phyloP scores from a whole-genome alignment of 768 basidiomycete species.

The Termitomyces bulborhizus region DNA sequence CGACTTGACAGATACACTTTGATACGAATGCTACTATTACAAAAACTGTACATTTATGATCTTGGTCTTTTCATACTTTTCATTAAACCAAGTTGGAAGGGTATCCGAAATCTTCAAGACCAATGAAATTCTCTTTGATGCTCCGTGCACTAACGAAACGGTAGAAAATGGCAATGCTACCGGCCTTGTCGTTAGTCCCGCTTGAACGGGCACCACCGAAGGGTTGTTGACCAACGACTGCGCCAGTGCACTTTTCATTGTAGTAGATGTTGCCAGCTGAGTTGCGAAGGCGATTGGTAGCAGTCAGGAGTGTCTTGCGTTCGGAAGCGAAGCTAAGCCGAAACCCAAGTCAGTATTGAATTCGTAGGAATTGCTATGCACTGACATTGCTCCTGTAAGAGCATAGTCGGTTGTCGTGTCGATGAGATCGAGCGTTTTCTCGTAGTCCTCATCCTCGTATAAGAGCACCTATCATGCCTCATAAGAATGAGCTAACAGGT shows the following conservation, averaged over 20 bases:
- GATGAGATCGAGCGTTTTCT: constrained; percentile 81
- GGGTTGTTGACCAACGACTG: constrained; percentile 97
- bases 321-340: constrained; percentile 69
- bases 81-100: constrained; percentile 68
- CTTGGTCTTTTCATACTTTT: not conserved
- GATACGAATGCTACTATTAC: not conserved
- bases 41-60: not conserved
- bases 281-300: constrained; percentile 81
- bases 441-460: constrained; percentile 82
- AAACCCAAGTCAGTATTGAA: not conserved
- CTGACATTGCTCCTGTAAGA: constrained; percentile 91
- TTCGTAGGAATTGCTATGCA: constrained; percentile 9
- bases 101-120: constrained; percentile 73
- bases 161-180: constrained; percentile 61
- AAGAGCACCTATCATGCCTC: constrained; percentile 59
- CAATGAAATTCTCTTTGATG: constrained; percentile 97
- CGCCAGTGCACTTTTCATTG: constrained; percentile 97
- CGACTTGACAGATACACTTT: not conserved
- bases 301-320: constrained; percentile 71
- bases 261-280: constrained; percentile 96
- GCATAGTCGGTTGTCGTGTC: constrained; percentile 85
- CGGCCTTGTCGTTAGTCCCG: constrained; percentile 98
- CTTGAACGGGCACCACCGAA: constrained; percentile 92
- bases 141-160: constrained; percentile 84
- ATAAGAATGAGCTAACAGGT: not conserved